Conservation (phyloP, 768 basidiomycete species). For the Leccinellum albellum region DNA sequence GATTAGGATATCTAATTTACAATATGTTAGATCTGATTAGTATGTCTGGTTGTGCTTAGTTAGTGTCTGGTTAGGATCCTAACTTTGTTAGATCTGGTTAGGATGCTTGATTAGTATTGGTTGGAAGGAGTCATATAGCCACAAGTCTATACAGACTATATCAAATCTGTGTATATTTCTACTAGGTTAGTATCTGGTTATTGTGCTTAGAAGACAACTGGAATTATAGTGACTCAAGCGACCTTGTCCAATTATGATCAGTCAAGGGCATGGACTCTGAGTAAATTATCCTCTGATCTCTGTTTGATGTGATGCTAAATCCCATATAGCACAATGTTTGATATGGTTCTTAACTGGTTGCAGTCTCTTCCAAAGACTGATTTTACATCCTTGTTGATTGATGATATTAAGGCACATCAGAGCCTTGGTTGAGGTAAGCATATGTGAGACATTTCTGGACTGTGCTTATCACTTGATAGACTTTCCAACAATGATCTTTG, state of each 20-base stretch:
- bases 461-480: slow-evolving; percentile 18
- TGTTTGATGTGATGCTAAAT: not conserved
- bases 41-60: too few species aligned
- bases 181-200: too few species aligned
- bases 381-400: slow-evolving; percentile 11
- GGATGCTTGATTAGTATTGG: too few species aligned
- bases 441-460: not conserved
- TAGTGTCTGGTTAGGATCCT: too few species aligned
- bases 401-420: slow-evolving; percentile 25
- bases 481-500: slow-evolving; percentile 40
- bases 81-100: too few species aligned
- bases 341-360: slow-evolving; percentile 25
- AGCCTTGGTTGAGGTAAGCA: slow-evolving; percentile 26
- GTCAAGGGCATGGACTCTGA: slow-evolving; percentile 35
- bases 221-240: slow-evolving; percentile 18
- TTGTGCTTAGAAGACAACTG: too few species aligned
- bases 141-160: too few species aligned
- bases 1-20: too few species aligned
- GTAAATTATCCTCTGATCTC: slow-evolving; percentile 28
- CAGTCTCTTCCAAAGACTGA: slow-evolving; percentile 18
- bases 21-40: too few species aligned
- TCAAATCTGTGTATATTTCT: too few species aligned
- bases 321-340: slow-evolving; percentile 21
- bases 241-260: slow-evolving; percentile 37
- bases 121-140: too few species aligned